Conservation (phyloP, 176 grass and related monocot species). For the Canna indica region DNA sequence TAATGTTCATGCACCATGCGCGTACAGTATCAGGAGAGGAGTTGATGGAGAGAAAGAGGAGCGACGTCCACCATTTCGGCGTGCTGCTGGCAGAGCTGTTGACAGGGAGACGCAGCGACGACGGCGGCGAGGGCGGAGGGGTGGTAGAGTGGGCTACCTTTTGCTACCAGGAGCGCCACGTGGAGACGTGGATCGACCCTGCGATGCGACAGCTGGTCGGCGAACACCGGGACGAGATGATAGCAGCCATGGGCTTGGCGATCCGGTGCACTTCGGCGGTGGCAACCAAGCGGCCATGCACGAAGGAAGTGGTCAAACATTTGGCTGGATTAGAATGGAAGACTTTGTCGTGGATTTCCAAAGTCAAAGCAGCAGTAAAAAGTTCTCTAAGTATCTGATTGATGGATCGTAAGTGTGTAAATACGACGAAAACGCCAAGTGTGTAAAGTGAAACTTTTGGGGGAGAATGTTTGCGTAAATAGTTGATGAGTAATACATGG, state of each 20-base stretch:
- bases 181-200: conserved; percentile 4
- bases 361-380: not conserved
- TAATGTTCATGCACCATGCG: not conserved
- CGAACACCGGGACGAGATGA: conserved; percentile 1
- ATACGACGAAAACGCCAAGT: not conserved
- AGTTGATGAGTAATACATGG: no score
- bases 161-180: conserved; percentile 3
- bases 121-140: not conserved
- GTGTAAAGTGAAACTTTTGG: no score
- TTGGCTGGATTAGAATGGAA: not conserved
- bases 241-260: not conserved
- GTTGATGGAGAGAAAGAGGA: not conserved
- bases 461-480: no score
- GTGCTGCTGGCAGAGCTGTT: conserved; percentile 7
- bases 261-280: not conserved
- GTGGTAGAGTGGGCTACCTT: conserved; percentile 2
- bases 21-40: not conserved
- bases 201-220: not conserved
- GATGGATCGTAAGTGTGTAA: not conserved
- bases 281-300: not conserved
- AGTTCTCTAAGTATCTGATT: not conserved
- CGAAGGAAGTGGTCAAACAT: not conserved
- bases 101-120: conserved; percentile 9
- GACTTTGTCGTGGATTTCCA: not conserved
- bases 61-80: conserved; percentile 5